phyloP scores from a whole-genome alignment of 2,329 filamentous ascomycete species.

The Hypoxylon sp. region DNA sequence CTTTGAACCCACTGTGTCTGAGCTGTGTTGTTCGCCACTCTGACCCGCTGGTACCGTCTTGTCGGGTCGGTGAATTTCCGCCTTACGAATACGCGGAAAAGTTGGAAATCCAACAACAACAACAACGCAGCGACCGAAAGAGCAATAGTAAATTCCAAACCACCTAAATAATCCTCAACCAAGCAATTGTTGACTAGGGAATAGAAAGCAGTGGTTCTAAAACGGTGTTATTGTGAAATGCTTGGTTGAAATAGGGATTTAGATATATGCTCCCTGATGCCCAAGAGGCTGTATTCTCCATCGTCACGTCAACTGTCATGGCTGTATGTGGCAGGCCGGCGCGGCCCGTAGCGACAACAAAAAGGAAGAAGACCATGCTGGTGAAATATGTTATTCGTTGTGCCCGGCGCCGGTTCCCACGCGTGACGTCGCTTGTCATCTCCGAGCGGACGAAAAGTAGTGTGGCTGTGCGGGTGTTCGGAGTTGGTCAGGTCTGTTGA shows the following conservation, averaged over 20 bases:
- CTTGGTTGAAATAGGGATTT: too few species aligned
- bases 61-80: constrained; percentile 14
- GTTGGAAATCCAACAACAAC: too few species aligned
- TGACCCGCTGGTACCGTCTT: constrained; percentile 20
- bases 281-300: neutral
- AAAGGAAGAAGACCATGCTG: neutral
- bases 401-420: constrained; percentile 26
- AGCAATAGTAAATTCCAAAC: too few species aligned
- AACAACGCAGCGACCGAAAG: too few species aligned
- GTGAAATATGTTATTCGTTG: constrained; percentile 14
- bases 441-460: constrained; percentile 31
- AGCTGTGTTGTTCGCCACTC: constrained; percentile 12
- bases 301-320: neutral
- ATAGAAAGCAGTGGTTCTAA: too few species aligned
- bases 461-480: constrained; percentile 25
- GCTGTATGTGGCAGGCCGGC: constrained; percentile 11
- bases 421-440: constrained; percentile 28
- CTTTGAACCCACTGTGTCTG: neutral
- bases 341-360: constrained; percentile 17
- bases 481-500: constrained; percentile 33
- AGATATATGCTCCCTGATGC: too few species aligned
- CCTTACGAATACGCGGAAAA: constrained; percentile 6
- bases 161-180: too few species aligned
- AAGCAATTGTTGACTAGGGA: too few species aligned
- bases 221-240: too few species aligned